A percentile compares a stretch with the other conserved stretches of the same genome.
Conservation (phyloP, 352 stramenopile species). For the Pythium apleroticum region DNA sequence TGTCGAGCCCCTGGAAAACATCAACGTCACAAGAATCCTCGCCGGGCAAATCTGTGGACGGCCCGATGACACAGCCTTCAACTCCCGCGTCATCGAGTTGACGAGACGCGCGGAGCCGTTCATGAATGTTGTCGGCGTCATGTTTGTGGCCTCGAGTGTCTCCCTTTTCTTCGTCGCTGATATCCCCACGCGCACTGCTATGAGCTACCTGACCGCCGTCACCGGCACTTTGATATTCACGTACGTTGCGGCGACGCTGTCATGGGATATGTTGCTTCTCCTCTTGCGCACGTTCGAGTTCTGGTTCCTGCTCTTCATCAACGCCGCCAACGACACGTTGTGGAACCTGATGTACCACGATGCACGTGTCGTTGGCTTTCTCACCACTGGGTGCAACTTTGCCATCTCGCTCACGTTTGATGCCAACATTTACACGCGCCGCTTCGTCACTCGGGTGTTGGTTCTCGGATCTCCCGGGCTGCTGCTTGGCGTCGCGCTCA, state of each 20-base stretch:
- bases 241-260: slow-evolving; percentile 9
- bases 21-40: slow-evolving; percentile 15
- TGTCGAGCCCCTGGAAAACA: background rate
- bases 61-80: slow-evolving; percentile 16
- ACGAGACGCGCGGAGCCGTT: slow-evolving; percentile 3
- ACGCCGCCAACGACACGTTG: slow-evolving; percentile 2
- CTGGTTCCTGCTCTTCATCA: slow-evolving; percentile 11
- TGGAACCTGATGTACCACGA: background rate
- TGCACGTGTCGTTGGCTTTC: background rate
- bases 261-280: slow-evolving; percentile 7
- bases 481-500: background rate
- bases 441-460: background rate
- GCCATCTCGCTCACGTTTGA: background rate
- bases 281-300: slow-evolving; percentile 9
- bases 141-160: slow-evolving; percentile 2
- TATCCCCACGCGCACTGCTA: background rate
- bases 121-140: background rate
- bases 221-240: slow-evolving; percentile 8
- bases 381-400: background rate
- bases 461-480: background rate
- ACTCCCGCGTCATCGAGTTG: slow-evolving; percentile 2
- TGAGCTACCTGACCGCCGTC: slow-evolving; percentile 14
- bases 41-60: slow-evolving; percentile 15
- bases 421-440: slow-evolving; percentile 17
- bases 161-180: slow-evolving; percentile 18